Conservation (phyloP, 768 basidiomycete species). For the Suillus americanus region DNA sequence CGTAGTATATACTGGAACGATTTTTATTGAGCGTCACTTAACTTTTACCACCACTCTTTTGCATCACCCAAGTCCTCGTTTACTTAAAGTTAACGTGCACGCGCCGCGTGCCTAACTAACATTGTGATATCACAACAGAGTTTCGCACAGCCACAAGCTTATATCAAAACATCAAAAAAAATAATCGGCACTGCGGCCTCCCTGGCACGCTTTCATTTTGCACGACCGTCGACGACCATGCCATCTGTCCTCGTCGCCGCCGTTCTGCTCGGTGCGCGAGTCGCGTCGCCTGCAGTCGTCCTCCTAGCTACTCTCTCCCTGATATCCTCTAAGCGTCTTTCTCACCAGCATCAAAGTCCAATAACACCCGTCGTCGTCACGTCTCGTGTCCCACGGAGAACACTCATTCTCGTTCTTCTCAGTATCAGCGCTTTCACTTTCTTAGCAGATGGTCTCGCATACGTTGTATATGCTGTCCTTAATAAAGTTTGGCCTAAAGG, state of each 20-base stretch:
- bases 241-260: constrained; percentile 10
- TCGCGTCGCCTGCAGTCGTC: constrained; percentile 68
- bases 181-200: not conserved
- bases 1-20: not conserved
- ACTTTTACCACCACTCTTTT: not conserved
- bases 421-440: constrained; percentile 71
- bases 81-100: not conserved
- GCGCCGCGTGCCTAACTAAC: not conserved
- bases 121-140: not conserved
- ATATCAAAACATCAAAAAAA: constrained; percentile 3
- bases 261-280: constrained; percentile 56
- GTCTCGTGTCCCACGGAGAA: constrained; percentile 70
- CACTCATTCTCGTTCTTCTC: constrained; percentile 69
- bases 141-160: not conserved
- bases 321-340: constrained; percentile 46
- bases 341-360: constrained; percentile 47
- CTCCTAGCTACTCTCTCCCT: constrained; percentile 63
- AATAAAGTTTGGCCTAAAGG: constrained; percentile 61
- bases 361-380: constrained; percentile 81
- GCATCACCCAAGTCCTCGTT: not conserved
- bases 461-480: constrained; percentile 64
- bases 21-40: not conserved
- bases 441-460: constrained; percentile 74
- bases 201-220: not conserved
- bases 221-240: not conserved